These are phyloP conservation scores for Adansonia madagascariensis DNA, from an alignment of 441 rosid species.

Conservation along the genomic window DNA sequence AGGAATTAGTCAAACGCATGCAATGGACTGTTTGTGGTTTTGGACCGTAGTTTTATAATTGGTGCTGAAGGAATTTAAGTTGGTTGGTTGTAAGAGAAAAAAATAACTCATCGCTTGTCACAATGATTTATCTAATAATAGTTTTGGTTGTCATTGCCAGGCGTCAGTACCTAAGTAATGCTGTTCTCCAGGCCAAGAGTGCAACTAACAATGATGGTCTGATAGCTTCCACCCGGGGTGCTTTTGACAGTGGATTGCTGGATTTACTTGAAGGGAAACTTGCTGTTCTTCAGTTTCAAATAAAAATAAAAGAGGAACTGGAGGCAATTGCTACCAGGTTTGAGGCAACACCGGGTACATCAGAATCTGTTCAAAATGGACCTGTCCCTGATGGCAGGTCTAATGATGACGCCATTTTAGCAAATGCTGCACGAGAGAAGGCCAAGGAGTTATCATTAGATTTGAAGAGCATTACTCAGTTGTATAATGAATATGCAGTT, in stretches of 20 bases:
- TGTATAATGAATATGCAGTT: conserved; percentile 94
- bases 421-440: conserved; percentile 70
- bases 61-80: background rate
- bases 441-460: conserved; percentile 87
- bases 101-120: background rate
- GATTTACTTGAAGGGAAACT: conserved; percentile 98
- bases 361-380: conserved; percentile 60
- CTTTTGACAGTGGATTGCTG: conserved; percentile 75
- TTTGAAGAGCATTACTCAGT: conserved; percentile 89
- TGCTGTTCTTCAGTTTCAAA: conserved; percentile 86
- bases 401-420: conserved; percentile 48
- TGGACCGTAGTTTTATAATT: background rate
- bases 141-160: conserved; percentile 49
- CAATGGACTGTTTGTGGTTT: background rate
- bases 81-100: background rate
- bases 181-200: conserved; percentile 95
- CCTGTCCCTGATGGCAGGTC: conserved; percentile 41
- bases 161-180: conserved; percentile 87
- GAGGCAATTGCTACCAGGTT: conserved; percentile 66
- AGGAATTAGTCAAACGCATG: background rate
- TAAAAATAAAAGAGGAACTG: conserved; percentile 81
- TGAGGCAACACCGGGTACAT: conserved; percentile 52
- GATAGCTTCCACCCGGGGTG: conserved; percentile 50
- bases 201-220: conserved; percentile 69
- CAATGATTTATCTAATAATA: conserved; percentile 29